phyloP scores from a whole-genome alignment of 306 rosid genomes.

The Dryas octopetala region DNA sequence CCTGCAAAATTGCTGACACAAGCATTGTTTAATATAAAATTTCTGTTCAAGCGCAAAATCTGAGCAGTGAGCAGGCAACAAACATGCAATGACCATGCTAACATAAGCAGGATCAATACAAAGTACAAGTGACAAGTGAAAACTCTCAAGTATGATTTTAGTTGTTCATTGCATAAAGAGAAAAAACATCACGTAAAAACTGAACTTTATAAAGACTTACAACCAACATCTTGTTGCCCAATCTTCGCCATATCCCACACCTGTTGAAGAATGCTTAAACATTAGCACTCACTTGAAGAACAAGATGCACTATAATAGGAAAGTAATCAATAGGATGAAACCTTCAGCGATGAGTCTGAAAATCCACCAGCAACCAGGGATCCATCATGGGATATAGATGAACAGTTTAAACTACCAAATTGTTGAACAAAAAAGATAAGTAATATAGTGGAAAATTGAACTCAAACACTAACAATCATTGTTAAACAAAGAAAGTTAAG shows the following conservation, averaged over 20 bases:
- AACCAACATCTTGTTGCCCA: slow-evolving; percentile 64
- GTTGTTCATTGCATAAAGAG: neutral
- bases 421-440: slow-evolving; percentile 26
- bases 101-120: neutral
- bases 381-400: slow-evolving; percentile 90
- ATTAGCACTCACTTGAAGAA: slow-evolving; percentile 18
- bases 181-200: neutral
- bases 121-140: neutral
- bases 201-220: slow-evolving; percentile 48
- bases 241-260: slow-evolving; percentile 99
- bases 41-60: neutral
- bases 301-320: neutral
- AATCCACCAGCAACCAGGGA: slow-evolving; percentile 96
- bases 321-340: slow-evolving; percentile 24
- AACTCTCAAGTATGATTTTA: neutral
- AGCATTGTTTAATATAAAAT: slow-evolving; percentile 27
- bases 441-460: slow-evolving; percentile 21
- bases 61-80: no score
- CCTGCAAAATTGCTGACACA: slow-evolving; percentile 72
- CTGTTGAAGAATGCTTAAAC: slow-evolving; percentile 40
- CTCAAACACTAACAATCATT: slow-evolving; percentile 21
- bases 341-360: slow-evolving; percentile 93
- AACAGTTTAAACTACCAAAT: slow-evolving; percentile 75
- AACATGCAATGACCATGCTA: no score
- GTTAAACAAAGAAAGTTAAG: slow-evolving; percentile 13